Evolutionary conservation across 257 asterid genomes (phyloP), one percentile per base, ranked within the genome.

Genomic region (Jaltomata sinuosa): DNA sequence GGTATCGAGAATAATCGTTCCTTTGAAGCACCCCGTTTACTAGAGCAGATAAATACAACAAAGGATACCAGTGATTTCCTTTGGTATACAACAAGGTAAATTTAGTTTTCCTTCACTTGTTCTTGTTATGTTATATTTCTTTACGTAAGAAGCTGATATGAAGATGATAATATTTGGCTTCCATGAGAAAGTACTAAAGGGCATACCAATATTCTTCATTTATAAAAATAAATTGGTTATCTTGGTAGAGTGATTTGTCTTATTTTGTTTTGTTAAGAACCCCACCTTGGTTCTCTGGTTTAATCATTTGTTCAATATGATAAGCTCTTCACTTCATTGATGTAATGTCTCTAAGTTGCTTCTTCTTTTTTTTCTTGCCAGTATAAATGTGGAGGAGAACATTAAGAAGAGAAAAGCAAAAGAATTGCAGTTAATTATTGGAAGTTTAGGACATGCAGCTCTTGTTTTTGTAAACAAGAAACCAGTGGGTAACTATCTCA

Each of bases 21-120:
- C 18, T 91, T 92, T 84, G 76, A 40, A 79, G 89, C 90, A 72
- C 87, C 92, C 8, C 83, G 84, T 42, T 83, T 94, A 68, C 88
- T 94, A 76, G 98, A 94, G 94, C 98, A 94, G 87, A 93, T 94
- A 89, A 94, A 92, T 86, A 93, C 94, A 53, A 94, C 98, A n/a
- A 91, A 91, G 87, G 97, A 94, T 85, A 80, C 85, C 12, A 92
- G 94, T 83, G 98, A 94, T 87, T 92, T 89, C 87, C 90, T 94
- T 40, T 94, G 98, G 98, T 94, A 92, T 79, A 90, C 93, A 21
- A 94, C 89, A 84, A 90, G 95, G 98, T 92, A 83, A 83, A 21
- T 80, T n/a, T 49, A 27, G 8, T 14, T 76, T 47, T 68, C 64
- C 81, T 50, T 67, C 9, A 8, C 54, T n/a, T 52, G 19, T 15